phyloP scores from a whole-genome alignment of 202 grass and related monocot species.

The Zizania palustris region DNA sequence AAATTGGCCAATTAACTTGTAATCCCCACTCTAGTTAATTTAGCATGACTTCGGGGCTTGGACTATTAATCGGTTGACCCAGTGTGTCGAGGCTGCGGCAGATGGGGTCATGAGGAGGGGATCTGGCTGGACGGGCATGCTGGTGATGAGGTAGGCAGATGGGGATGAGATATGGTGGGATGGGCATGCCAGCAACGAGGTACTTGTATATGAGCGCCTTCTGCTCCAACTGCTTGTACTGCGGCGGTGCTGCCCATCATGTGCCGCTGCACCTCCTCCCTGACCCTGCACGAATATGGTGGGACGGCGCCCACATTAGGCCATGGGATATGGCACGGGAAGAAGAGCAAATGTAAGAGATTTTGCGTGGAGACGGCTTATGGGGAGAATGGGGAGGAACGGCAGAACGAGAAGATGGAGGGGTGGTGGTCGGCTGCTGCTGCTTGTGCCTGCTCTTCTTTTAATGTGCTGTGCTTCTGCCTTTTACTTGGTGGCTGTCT shows the following conservation, averaged over 20 bases:
- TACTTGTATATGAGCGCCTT: constrained; percentile 94
- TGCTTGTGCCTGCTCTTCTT: constrained; percentile 43
- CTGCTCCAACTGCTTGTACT: constrained; percentile 89
- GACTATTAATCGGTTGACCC: no score
- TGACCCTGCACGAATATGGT: constrained; percentile 14
- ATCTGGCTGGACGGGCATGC: no score
- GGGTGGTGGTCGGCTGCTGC: constrained; percentile 62
- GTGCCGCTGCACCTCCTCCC: constrained; percentile 43
- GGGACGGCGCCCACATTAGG: constrained; percentile 1
- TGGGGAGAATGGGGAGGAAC: constrained; percentile 47
- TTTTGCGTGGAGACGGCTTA: neutral
- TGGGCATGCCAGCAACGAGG: constrained; percentile 69
- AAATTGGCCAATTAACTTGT: no score
- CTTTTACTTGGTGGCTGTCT: constrained; percentile 55
- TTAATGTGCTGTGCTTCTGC: constrained; percentile 60
- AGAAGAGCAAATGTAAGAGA: neutral
- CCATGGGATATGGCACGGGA: neutral
- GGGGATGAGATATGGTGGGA: constrained; percentile 62
- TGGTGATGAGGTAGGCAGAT: no score
- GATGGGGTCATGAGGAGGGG: constrained; percentile 58
- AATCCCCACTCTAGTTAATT: no score
- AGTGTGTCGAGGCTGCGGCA: constrained; percentile 68
- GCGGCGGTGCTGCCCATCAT: constrained; percentile 44
- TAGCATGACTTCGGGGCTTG: no score
- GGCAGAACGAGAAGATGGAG: constrained; percentile 50